Conservation (phyloP, 2,329 filamentous ascomycete species). For the Botryotinia convoluta region DNA sequence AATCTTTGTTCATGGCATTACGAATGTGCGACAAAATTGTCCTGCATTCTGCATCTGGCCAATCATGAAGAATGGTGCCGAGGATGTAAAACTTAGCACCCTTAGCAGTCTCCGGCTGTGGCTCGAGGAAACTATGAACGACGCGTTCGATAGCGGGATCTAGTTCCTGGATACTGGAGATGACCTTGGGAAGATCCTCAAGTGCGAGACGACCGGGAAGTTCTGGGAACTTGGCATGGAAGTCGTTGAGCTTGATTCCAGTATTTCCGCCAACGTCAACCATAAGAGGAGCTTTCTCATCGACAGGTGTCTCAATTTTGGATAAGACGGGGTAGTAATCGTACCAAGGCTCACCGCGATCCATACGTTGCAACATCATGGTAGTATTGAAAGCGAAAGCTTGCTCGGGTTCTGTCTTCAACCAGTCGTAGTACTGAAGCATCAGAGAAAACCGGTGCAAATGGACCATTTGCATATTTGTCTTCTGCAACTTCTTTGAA, state of each 20-base stretch:
- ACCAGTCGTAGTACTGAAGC: conserved; percentile 18
- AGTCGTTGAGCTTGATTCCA: conserved; percentile 18
- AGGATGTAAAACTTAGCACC: conserved; percentile 39
- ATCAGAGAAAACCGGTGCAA: background rate
- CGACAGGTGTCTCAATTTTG: background rate
- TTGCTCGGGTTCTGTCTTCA: conserved; percentile 11
- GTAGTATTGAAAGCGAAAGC: conserved; percentile 12
- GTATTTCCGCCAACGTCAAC: conserved; percentile 23
- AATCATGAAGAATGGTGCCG: conserved; percentile 43
- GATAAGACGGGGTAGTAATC: conserved; percentile 4
- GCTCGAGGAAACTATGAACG: conserved; percentile 39
- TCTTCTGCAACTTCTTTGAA: conserved; percentile 9
- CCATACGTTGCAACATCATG: conserved; percentile 15
- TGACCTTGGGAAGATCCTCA: conserved; percentile 21
- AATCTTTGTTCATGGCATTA: conserved; percentile 35
- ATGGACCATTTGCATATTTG: conserved; percentile 5
- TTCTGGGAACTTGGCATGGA: conserved; percentile 16
- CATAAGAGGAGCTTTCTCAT: conserved; percentile 11
- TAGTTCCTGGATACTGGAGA: conserved; percentile 18
- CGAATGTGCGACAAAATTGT: conserved; percentile 38
- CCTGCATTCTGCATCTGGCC: conserved; percentile 38
- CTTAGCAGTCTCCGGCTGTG: conserved; percentile 34
- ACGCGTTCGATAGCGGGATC: conserved; percentile 31
- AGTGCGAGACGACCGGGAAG: conserved; percentile 21
- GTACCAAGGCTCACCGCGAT: conserved; percentile 18